Evolutionary conservation across 1,284 basidiomycete genomes (phyloP).

Genomic region (Ceratobasidium sp.): DNA sequence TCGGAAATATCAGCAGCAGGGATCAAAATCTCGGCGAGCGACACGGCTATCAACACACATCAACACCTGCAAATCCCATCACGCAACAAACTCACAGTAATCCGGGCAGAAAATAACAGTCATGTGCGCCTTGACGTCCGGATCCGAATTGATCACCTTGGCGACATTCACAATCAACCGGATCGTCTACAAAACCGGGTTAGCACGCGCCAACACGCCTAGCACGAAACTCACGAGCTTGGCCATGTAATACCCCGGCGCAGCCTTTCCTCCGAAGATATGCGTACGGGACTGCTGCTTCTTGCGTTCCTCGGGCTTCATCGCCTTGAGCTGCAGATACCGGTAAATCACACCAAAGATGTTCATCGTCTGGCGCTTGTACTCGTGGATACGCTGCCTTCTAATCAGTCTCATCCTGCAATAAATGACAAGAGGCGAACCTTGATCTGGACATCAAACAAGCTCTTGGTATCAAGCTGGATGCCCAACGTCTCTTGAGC

Average conservation of each 20-base stretch:
- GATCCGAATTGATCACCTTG: slow-evolving; percentile 84
- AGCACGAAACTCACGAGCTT: slow-evolving; percentile 66
- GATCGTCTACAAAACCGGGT: slow-evolving; percentile 68
- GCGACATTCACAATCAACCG: slow-evolving; percentile 91
- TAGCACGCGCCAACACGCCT: slow-evolving; percentile 22
- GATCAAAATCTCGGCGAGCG: slow-evolving; percentile 88
- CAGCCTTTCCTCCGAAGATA: slow-evolving; percentile 92
- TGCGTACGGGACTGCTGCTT: slow-evolving; percentile 82
- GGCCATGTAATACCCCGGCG: slow-evolving; percentile 78
- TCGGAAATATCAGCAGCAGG: slow-evolving; percentile 92
- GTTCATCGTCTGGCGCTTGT: slow-evolving; percentile 90
- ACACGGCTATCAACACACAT: slow-evolving; percentile 57
- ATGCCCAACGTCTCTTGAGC: slow-evolving; percentile 78
- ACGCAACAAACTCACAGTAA: slow-evolving; percentile 65
- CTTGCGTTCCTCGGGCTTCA: slow-evolving; percentile 80
- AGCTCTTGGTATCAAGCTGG: slow-evolving; percentile 73
- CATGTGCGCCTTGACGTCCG: slow-evolving; percentile 85
- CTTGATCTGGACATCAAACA: slow-evolving; percentile 95
- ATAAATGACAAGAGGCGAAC: slow-evolving; percentile 55
- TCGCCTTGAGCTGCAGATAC: slow-evolving; percentile 82
- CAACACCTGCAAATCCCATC: not conserved
- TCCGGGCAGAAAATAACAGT: slow-evolving; percentile 83
- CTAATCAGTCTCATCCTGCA: slow-evolving; percentile 16
- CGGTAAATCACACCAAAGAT: slow-evolving; percentile 83
- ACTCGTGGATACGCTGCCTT: slow-evolving; percentile 79